phyloP scores from a whole-genome alignment of 2,329 filamentous ascomycete species.

The Trichophyton benhamiae region DNA sequence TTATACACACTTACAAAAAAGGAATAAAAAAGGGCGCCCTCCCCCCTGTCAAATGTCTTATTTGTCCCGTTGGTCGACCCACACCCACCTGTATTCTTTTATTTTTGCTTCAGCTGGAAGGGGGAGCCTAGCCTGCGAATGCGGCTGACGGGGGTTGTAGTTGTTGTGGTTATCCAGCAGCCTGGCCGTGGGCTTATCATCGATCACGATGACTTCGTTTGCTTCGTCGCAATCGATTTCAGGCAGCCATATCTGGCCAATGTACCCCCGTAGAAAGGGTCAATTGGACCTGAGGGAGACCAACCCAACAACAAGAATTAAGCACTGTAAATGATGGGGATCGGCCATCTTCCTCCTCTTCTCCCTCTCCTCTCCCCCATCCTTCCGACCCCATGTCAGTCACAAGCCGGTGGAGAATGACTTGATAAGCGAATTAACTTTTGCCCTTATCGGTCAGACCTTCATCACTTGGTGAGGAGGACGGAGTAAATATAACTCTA shows the following conservation, averaged over 20 bases:
- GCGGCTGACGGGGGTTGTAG: not conserved
- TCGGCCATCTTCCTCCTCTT: not conserved
- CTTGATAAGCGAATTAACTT: constrained; percentile 2
- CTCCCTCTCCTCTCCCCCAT: not conserved
- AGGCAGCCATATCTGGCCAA: not conserved
- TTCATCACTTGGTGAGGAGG: not conserved
- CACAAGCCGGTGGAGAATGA: not conserved
- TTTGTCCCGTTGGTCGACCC: not conserved
- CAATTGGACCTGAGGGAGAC: too few species aligned
- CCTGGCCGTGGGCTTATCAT: not conserved
- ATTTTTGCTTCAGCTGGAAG: not conserved
- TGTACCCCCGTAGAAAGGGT: too few species aligned
- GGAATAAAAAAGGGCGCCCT: not conserved
- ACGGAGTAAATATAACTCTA: too few species aligned
- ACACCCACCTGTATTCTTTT: not conserved
- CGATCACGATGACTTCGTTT: not conserved
- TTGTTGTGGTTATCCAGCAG: not conserved
- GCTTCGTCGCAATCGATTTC: not conserved
- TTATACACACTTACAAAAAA: too few species aligned
- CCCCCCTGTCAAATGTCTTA: not conserved
- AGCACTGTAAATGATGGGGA: not conserved
- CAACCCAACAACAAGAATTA: not conserved
- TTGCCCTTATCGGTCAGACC: not conserved
- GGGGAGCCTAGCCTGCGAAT: not conserved
- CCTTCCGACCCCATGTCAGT: not conserved